Evolutionary conservation across 306 rosid species (phyloP), one percentile per base, ranked within the genome.

Genomic region (Fagus crenata): DNA sequence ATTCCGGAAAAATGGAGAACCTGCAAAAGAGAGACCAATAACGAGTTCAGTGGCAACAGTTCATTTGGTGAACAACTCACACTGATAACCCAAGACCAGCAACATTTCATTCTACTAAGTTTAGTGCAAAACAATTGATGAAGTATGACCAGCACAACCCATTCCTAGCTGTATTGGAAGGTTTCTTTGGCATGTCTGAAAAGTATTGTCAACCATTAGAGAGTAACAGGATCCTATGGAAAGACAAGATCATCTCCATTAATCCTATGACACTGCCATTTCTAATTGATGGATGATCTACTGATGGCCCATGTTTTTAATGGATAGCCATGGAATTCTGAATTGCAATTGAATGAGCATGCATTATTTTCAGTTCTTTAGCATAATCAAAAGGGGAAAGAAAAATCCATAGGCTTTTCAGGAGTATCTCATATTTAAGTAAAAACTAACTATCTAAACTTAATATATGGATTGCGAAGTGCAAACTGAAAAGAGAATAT

Each of bases 1-100:
- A 82, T 86, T 85, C 58, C 97, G 89, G 54, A 95, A 95, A 86
- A 95, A 92, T 58, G 93, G 91, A 55, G 97, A 95, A 61, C 96
- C 99, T 95, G 90, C 87, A 86, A 83, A 46, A 71, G 4, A 82
- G 18, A 74, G 59, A 67, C 49, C 6, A 39, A 67, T 2, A 9
- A 28, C 22, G 65, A 59, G 65, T 1, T 28, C 22, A 59, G 12
- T 59, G 12, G 33, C 68, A 3, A 54, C 5, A 7, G 4, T 71
- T 40, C n/a, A 53, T 73, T 51, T 28, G n/a, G 39, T 46, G 11
- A 15, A 72, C 33, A 51, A 51, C 33, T 59, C 36, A 56, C 32
- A 42, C 11, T 49, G 28, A 22, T 4, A 8, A 9, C 36, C 5
- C 51, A 46, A 46, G 51, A 46, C 31, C 15, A 0, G 6, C 17